These are phyloP conservation scores for Cutaneotrichosporon arboriforme DNA, from an alignment of 1,284 basidiomycete species.

Conservation along the genomic window DNA sequence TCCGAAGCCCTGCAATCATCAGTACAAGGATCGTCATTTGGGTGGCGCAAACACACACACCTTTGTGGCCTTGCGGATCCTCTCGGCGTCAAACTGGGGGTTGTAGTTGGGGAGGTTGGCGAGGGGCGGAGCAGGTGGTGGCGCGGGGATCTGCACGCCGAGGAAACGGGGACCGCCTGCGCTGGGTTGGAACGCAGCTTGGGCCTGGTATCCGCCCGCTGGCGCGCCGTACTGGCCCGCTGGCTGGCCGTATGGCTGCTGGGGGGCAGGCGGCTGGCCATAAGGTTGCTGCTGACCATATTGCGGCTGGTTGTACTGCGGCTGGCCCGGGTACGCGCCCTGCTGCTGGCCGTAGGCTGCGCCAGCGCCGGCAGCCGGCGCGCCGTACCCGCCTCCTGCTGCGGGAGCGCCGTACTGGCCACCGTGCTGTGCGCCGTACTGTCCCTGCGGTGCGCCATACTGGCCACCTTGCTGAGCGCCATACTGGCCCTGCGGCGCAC, in stretches of 20 bases:
- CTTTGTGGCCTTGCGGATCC: conserved; percentile 48
- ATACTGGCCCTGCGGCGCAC: conserved; percentile 11
- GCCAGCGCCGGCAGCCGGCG: no score
- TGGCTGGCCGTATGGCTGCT: conserved; percentile 9
- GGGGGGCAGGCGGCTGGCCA: conserved; percentile 10
- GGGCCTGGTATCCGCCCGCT: conserved; percentile 1
- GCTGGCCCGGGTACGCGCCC: conserved; percentile 6
- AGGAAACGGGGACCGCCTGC: conserved; percentile 32
- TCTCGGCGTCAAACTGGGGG: conserved; percentile 44
- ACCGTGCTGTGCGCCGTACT: conserved; percentile 13
- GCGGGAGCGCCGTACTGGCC: conserved; percentile 18
- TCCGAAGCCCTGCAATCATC: conserved; percentile 47
- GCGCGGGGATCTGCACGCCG: conserved; percentile 41
- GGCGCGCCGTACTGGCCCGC: conserved; percentile 12
- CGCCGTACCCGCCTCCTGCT: background rate
- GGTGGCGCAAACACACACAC: conserved; percentile 14
- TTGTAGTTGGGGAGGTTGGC: conserved; percentile 41
- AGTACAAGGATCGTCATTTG: conserved; percentile 5
- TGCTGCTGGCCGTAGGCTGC: conserved; percentile 5
- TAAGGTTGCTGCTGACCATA: conserved; percentile 14
- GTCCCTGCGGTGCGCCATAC: conserved; percentile 16
- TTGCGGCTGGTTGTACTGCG: conserved; percentile 5
- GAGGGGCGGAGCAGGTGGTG: conserved; percentile 39
- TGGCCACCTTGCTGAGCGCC: conserved; percentile 16
- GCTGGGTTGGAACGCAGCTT: conserved; percentile 12